A percentile compares a stretch with the other conserved stretches of the same genome.
phyloP scores from a whole-genome alignment of 345 rosid genomes.

The Bruguiera gymnorhiza region DNA sequence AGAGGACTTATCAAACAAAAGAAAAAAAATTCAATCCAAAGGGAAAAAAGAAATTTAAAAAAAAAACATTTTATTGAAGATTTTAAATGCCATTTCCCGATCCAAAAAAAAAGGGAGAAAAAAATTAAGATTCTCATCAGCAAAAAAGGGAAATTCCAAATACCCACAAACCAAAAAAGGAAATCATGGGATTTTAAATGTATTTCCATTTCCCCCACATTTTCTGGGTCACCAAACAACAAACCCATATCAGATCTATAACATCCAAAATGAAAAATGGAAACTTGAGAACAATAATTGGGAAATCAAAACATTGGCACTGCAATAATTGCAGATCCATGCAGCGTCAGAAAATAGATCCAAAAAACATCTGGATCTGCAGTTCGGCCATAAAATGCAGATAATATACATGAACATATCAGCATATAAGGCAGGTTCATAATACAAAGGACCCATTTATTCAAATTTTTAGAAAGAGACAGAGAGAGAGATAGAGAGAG shows the following conservation, averaged over 20 bases:
- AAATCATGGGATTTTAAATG: background rate
- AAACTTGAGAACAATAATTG: background rate
- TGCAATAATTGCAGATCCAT: constrained; percentile 38
- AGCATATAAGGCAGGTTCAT: constrained; percentile 23
- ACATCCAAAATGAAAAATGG: background rate
- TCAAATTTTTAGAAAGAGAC: constrained; percentile 42
- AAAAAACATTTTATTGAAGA: background rate
- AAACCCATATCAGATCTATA: background rate
- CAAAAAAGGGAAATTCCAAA: background rate
- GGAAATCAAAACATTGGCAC: constrained; percentile 16
- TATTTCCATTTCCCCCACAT: background rate
- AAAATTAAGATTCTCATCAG: background rate
- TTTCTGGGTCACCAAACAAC: background rate
- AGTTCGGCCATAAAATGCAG: background rate
- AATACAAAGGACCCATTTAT: constrained; percentile 52
- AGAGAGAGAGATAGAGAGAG: constrained; percentile 17
- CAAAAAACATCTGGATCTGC: background rate
- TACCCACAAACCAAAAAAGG: constrained; percentile 2
- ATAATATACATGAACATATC: background rate
- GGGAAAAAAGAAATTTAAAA: background rate
- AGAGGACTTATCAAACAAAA: too few species aligned
- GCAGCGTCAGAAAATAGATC: constrained; percentile 1
- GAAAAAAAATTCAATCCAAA: background rate
- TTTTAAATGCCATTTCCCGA: background rate
- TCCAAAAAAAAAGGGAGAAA: background rate